Percentiles rank a stretch among this genome's conserved stretches.
Conservation (phyloP, 768 basidiomycete genomes). For the Cystobasidium tubakii region DNA sequence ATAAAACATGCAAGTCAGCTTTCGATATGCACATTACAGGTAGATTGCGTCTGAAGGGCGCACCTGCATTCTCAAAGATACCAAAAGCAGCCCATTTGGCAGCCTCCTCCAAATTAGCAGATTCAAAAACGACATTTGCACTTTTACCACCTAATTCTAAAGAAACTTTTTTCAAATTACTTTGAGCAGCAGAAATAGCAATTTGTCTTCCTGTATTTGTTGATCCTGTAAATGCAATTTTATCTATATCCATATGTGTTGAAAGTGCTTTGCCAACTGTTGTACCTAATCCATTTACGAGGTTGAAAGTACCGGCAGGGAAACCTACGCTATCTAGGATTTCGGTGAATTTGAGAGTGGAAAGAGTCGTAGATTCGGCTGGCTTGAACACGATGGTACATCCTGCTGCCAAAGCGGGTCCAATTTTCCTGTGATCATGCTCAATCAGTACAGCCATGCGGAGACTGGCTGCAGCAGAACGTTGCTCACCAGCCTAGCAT, state of each 20-base stretch:
- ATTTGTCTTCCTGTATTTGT: constrained; percentile 82
- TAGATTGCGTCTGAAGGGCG: too few species aligned
- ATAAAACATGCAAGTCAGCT: too few species aligned
- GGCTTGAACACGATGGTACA: constrained; percentile 95
- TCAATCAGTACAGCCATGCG: neutral
- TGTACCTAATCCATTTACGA: constrained; percentile 68
- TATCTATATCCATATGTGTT: constrained; percentile 64
- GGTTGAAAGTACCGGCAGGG: constrained; percentile 85
- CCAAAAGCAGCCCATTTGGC: constrained; percentile 50
- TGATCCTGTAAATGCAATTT: constrained; percentile 86
- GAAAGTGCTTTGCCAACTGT: constrained; percentile 81
- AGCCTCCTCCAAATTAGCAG: constrained; percentile 80
- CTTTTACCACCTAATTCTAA: constrained; percentile 86
- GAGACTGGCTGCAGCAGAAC: constrained; percentile 22
- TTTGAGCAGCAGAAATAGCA: constrained; percentile 83
- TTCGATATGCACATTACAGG: too few species aligned
- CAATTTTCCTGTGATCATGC: constrained; percentile 70
- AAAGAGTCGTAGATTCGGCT: constrained; percentile 51
- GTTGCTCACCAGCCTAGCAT: constrained; percentile 43
- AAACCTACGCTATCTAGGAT: constrained; percentile 79
- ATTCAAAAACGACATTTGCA: constrained; percentile 67
- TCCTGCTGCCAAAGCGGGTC: constrained; percentile 81
- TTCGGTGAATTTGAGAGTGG: constrained; percentile 62
- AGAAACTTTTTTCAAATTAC: constrained; percentile 93
- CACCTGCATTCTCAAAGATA: constrained; percentile 50